Conservation (phyloP, 495 filamentous ascomycete species). For the Hypoxylon fragiforme region DNA sequence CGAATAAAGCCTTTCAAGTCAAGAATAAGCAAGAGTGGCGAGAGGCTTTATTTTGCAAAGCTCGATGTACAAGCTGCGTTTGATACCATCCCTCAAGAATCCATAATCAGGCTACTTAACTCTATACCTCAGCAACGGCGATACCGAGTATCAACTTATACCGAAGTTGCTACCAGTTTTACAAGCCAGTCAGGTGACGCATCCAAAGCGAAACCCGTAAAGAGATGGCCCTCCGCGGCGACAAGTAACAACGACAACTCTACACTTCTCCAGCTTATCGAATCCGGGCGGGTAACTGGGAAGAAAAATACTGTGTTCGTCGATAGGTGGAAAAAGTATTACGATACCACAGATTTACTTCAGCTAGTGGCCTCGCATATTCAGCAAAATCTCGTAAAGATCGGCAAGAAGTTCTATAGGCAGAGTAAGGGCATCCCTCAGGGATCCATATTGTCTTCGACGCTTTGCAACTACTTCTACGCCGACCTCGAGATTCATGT, state of each 20-base stretch:
- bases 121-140: constrained; percentile 62
- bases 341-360: constrained; percentile 63
- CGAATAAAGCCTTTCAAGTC: constrained; percentile 70
- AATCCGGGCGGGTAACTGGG: constrained; percentile 46
- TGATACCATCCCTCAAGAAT: constrained; percentile 87
- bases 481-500: constrained; percentile 74
- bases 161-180: constrained; percentile 63
- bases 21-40: constrained; percentile 37
- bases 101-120: constrained; percentile 67
- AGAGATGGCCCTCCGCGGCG: constrained; percentile 67
- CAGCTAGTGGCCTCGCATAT: constrained; percentile 76
- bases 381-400: constrained; percentile 77
- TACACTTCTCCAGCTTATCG: constrained; percentile 59
- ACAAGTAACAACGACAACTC: constrained; percentile 53
- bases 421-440: constrained; percentile 92
- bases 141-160: constrained; percentile 76
- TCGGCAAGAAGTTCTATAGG: constrained; percentile 86
- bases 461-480: constrained; percentile 94
- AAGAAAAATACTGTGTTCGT: constrained; percentile 76
- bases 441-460: constrained; percentile 81
- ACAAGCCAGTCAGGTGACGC: constrained; percentile 13
- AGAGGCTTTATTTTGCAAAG: constrained; percentile 76
- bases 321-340: constrained; percentile 58
- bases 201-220: constrained; percentile 53
- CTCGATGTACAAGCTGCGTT: constrained; percentile 91